These are phyloP conservation scores for Beauveria medogensis DNA, from an alignment of 2,329 filamentous ascomycete genomes.

Conservation along the genomic window DNA sequence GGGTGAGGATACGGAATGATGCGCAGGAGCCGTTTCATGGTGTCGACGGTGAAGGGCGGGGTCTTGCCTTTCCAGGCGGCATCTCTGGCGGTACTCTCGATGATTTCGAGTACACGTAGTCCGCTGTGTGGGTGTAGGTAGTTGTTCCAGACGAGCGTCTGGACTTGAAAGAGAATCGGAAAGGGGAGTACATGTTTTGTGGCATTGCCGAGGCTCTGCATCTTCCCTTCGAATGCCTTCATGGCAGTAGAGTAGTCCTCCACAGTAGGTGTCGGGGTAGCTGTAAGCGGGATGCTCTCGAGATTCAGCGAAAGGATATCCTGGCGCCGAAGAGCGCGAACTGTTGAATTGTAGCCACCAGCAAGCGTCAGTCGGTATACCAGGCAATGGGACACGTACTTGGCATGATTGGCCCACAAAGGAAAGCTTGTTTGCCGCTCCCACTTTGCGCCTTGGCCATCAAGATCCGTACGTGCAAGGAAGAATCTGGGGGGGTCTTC, in stretches of 20 bases:
- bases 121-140: constrained; percentile 50
- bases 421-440: constrained; percentile 23
- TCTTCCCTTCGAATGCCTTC: constrained; percentile 24
- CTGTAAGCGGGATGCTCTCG: constrained; percentile 12
- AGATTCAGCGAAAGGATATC: constrained; percentile 20
- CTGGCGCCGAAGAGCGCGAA: constrained; percentile 17
- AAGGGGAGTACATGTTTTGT: constrained; percentile 35
- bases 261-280: constrained; percentile 6
- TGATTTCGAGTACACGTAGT: constrained; percentile 33
- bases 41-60: constrained; percentile 39
- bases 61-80: constrained; percentile 18
- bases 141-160: constrained; percentile 55
- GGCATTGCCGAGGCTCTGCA: constrained; percentile 17
- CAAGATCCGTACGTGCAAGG: constrained; percentile 11
- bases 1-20: constrained; percentile 48
- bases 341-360: constrained; percentile 17
- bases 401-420: constrained; percentile 20
- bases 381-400: constrained; percentile 32
- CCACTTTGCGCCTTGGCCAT: constrained; percentile 12
- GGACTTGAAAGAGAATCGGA: constrained; percentile 51
- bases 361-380: constrained; percentile 33
- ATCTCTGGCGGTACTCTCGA: constrained; percentile 26
- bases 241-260: constrained; percentile 21
- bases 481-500: constrained; percentile 44
- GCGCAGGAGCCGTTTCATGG: constrained; percentile 44